Evolutionary conservation across 2,329 filamentous ascomycete species (phyloP).

Genomic region (Drechmeria coniospora): DNA sequence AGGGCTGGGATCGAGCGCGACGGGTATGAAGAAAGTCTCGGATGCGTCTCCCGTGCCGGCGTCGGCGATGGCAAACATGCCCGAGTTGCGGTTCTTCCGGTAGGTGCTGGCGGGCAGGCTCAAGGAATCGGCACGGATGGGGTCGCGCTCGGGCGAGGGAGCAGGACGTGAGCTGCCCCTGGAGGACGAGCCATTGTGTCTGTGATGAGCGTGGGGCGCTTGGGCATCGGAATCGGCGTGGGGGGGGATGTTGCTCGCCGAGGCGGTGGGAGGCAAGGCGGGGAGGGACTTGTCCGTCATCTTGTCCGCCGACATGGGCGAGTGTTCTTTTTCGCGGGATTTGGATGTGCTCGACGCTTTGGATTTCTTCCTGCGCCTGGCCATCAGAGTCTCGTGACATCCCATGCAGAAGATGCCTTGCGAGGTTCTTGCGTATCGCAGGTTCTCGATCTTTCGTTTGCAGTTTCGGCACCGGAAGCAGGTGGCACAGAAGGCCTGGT

Average conservation of each 20-base stretch:
- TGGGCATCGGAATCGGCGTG: slow-evolving; percentile 48
- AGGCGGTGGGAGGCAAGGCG: slow-evolving; percentile 66
- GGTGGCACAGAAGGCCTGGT: slow-evolving; percentile 93
- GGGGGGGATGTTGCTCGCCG: slow-evolving; percentile 47
- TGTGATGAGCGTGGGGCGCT: slow-evolving; percentile 38
- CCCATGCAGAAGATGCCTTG: slow-evolving; percentile 99
- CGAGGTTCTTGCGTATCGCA: slow-evolving; percentile 91
- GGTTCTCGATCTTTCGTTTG: slow-evolving; percentile 96
- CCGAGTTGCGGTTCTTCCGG: slow-evolving; percentile 60
- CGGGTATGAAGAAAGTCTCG: slow-evolving; percentile 62
- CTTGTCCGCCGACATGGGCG: slow-evolving; percentile 68
- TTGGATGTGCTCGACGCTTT: slow-evolving; percentile 48
- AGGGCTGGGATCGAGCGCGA: slow-evolving; percentile 57
- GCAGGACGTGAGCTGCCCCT: slow-evolving; percentile 36
- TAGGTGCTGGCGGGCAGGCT: slow-evolving; percentile 64
- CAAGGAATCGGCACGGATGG: slow-evolving; percentile 28
- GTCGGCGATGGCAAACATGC: slow-evolving; percentile 39
- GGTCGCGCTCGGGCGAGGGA: slow-evolving; percentile 39
- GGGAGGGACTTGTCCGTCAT: slow-evolving; percentile 85
- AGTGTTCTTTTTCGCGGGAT: slow-evolving; percentile 45
- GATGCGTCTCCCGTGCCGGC: slow-evolving; percentile 34
- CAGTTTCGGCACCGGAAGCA: slow-evolving; percentile 97
- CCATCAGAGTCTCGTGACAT: slow-evolving; percentile 95
- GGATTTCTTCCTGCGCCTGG: slow-evolving; percentile 72
- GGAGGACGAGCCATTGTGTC: slow-evolving; percentile 38